phyloP scores from a whole-genome alignment of 345 rosid species.

The Sapria himalayana region DNA sequence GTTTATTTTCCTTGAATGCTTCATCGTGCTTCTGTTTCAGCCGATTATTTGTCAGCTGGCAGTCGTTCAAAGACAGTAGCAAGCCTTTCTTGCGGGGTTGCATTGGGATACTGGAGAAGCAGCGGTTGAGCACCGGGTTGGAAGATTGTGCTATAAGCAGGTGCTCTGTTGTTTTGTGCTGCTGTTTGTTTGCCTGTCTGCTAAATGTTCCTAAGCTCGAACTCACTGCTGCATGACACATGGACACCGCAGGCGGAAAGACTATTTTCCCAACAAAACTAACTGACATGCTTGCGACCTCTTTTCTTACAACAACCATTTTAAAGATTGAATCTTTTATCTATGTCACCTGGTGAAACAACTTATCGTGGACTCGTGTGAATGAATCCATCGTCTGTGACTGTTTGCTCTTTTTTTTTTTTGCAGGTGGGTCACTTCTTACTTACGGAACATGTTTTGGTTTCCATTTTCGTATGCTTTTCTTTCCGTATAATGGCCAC shows the following conservation, averaged over 20 bases:
- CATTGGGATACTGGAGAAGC: slow-evolving; percentile 89
- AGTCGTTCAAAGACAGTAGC: slow-evolving; percentile 63
- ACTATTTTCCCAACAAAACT: too few relatives aligned
- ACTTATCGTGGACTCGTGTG: too few relatives aligned
- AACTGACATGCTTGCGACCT: too few relatives aligned
- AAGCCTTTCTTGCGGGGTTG: slow-evolving; percentile 98
- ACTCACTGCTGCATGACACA: too few relatives aligned
- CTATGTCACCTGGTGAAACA: too few relatives aligned
- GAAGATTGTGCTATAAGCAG: slow-evolving; percentile 88
- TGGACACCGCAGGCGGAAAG: slow-evolving; percentile 4
- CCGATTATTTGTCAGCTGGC: slow-evolving; percentile 98
- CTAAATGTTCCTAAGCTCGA: too few relatives aligned
- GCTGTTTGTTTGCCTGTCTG: too few relatives aligned
- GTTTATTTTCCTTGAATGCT: slow-evolving; percentile 1
- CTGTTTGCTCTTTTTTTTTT: not conserved
- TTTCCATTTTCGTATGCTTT: not conserved
- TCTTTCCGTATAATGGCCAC: not conserved
- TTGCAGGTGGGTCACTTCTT: not conserved
- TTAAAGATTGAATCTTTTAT: too few relatives aligned
- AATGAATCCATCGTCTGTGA: too few relatives aligned
- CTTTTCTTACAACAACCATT: too few relatives aligned
- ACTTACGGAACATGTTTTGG: not conserved
- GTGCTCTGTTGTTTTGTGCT: slow-evolving; percentile 15
- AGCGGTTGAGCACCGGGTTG: slow-evolving; percentile 60
- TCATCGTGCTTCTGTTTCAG: slow-evolving; percentile 19